phyloP scores from a whole-genome alignment of 2,329 filamentous ascomycete genomes.

The Plenodomus biglobosus region DNA sequence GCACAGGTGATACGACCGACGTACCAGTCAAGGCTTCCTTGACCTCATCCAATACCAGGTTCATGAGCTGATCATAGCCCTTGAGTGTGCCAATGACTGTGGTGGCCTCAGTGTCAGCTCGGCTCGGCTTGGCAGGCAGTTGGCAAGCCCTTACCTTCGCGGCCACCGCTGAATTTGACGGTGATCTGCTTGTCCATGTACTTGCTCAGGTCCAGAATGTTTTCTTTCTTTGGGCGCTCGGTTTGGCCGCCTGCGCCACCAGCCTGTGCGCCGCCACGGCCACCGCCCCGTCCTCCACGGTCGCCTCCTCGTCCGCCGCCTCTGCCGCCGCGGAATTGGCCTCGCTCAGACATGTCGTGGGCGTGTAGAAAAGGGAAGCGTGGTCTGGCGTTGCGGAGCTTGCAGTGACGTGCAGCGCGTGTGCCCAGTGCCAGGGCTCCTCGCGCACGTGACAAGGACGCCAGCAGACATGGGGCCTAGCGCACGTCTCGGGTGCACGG shows the following conservation, averaged over 20 bases:
- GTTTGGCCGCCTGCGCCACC: constrained; percentile 30
- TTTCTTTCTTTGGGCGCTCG: constrained; percentile 94
- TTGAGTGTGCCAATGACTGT: constrained; percentile 86
- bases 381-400: constrained; percentile 7
- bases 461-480: no score
- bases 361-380: constrained; percentile 13
- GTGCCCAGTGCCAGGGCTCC: constrained; percentile 2
- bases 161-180: constrained; percentile 94
- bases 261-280: constrained; percentile 44
- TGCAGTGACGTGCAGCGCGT: constrained; percentile 27
- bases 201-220: constrained; percentile 91
- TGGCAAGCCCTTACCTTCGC: constrained; percentile 67
- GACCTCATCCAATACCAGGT: constrained; percentile 92
- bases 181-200: constrained; percentile 96
- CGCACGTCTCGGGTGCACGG: no score
- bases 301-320: constrained; percentile 34
- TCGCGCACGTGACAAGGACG: no score
- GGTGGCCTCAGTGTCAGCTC: constrained; percentile 7
- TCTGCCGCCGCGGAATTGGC: constrained; percentile 51
- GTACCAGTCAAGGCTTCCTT: constrained; percentile 85
- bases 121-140: not conserved
- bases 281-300: constrained; percentile 48
- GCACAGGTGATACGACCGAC: constrained; percentile 18
- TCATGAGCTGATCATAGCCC: constrained; percentile 97
- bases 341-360: constrained; percentile 57